These are phyloP conservation scores for Globisporangium splendens DNA, from an alignment of 352 stramenopile genomes.

Conservation along the genomic window DNA sequence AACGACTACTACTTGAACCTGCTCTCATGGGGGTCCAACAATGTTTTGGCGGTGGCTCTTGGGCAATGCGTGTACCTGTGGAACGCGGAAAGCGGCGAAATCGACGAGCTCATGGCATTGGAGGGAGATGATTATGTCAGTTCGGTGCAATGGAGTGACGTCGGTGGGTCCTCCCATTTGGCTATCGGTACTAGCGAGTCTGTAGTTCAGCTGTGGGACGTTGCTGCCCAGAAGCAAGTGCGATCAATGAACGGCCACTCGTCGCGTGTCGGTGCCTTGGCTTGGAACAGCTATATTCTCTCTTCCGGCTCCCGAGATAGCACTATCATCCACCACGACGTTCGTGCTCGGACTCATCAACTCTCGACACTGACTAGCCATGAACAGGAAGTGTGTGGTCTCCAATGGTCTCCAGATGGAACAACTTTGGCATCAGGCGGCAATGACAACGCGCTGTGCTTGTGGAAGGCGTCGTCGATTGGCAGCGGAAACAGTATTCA, in stretches of 20 bases:
- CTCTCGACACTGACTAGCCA: slow-evolving; percentile 92
- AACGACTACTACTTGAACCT: slow-evolving; percentile 99
- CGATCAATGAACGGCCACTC: slow-evolving; percentile 92
- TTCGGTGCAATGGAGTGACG: slow-evolving; percentile 95
- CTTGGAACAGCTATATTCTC: slow-evolving; percentile 95
- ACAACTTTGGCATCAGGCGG: slow-evolving; percentile 94
- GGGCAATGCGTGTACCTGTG: slow-evolving; percentile 97
- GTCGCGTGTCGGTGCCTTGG: slow-evolving; percentile 91
- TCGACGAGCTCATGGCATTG: slow-evolving; percentile 92
- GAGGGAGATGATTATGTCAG: slow-evolving; percentile 94
- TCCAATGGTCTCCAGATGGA: slow-evolving; percentile 97
- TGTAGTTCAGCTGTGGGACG: slow-evolving; percentile 97
- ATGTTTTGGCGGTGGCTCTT: slow-evolving; percentile 97
- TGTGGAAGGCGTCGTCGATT: slow-evolving; percentile 94
- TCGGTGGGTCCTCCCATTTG: slow-evolving; percentile 77
- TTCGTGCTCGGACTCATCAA: slow-evolving; percentile 73
- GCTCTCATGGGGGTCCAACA: slow-evolving; percentile 95
- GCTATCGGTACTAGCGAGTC: slow-evolving; percentile 95
- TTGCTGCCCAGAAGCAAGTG: slow-evolving; percentile 89
- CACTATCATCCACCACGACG: slow-evolving; percentile 89
- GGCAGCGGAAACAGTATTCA: slow-evolving; percentile 51
- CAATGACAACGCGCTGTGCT: slow-evolving; percentile 97
- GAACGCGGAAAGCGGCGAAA: slow-evolving; percentile 95
- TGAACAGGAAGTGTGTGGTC: slow-evolving; percentile 96
- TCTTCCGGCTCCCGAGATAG: slow-evolving; percentile 94